phyloP scores from a whole-genome alignment of 2,329 filamentous ascomycete species.

The Fusarium sp. region DNA sequence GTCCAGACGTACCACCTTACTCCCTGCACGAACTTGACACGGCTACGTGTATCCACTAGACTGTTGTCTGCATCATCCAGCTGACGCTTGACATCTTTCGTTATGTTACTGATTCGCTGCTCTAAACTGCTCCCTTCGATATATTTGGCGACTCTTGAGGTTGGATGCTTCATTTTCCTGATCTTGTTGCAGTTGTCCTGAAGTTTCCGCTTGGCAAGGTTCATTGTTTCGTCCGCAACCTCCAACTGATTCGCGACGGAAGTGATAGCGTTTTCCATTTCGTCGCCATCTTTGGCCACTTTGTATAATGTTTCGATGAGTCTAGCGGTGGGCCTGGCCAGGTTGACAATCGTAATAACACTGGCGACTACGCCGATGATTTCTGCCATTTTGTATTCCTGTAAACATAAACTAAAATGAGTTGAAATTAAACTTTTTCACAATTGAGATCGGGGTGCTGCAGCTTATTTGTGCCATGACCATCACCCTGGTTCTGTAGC shows the following conservation, averaged over 20 bases:
- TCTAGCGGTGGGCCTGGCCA: neutral
- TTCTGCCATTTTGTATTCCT: conserved; percentile 26
- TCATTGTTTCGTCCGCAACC: neutral
- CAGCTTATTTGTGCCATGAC: neutral
- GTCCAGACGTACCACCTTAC: neutral
- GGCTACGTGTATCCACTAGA: too few species aligned
- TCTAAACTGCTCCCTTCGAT: neutral
- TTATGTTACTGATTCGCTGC: neutral
- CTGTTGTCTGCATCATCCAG: too few species aligned
- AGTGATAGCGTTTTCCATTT: neutral
- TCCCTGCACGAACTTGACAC: neutral
- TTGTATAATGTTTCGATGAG: neutral
- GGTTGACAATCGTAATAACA: neutral
- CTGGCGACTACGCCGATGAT: neutral
- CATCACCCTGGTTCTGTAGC: too few species aligned
- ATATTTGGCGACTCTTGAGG: neutral
- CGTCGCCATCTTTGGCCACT: neutral
- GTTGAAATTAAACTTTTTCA: neutral
- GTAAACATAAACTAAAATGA: too few species aligned
- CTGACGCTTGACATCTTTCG: too few species aligned
- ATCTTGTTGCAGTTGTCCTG: neutral
- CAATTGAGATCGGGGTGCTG: neutral
- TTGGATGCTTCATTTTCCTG: neutral
- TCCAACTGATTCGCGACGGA: neutral
- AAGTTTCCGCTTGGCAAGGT: neutral